Base-by-base conservation (phyloP, 2,329 filamentous ascomycete genomes). In the Venturia nashicola region DNA sequence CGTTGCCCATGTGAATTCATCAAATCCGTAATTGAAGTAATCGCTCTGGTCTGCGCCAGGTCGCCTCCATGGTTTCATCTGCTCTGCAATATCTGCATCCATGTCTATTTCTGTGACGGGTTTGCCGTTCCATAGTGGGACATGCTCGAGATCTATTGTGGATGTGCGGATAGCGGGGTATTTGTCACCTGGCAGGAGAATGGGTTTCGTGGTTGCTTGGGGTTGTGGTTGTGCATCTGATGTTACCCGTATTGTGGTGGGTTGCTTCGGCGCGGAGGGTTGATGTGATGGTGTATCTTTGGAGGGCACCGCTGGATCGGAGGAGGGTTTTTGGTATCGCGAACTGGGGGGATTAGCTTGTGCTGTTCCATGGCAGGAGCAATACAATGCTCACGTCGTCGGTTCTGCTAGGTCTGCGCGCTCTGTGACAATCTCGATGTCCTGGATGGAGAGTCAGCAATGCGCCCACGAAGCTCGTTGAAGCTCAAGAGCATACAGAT, bases 11-110 rank as follows among this genome's bases (percentile, higher is more conserved):
- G 92, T 96, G 76, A 97, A 97, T 76, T 97, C 93, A 76, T 97
- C 93, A 72, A 97, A 97, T 65, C 93, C 93, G 76, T 97, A 97
- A 79, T 97, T 97, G 83, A 97, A 97, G 77, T 96, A 97, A 74
- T 99, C 94, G 65, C 89, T 94, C 63, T 96, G 85, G 71, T 99
- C 94, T 12, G 93, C 92, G 59, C 94, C 94, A 0, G 94, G 94
- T 68, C 92, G 87, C 55, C 94, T 87, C 94, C 94, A 99, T 20
- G 93, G 92, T 75, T 97, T 97, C 67, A 92, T 89, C 67, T 83
- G 79, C 70, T 91, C 90, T 63, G 80, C 79, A 23, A 81, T 72
- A 67, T 81, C 78, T 59, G 78, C 78, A 67, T 82, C 80, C 67
- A 83, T 78, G 67, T 82, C 79, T 62, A 82, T 70, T 59, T 77